Evolutionary conservation across 345 rosid genomes (phyloP), one percentile per base, ranked within the genome.

Genomic region (Salix dunnii): DNA sequence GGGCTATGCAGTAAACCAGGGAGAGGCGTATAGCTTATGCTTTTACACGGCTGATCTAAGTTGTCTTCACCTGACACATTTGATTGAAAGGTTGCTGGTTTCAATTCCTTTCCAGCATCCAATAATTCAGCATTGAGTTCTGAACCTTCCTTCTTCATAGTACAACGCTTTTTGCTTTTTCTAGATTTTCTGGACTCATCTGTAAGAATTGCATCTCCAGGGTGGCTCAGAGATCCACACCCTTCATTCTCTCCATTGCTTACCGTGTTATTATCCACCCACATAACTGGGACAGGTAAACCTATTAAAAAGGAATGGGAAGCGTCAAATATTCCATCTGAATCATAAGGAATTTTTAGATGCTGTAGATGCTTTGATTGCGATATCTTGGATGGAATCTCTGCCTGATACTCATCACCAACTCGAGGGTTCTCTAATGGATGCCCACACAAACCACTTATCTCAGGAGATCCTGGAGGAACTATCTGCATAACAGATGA

Each of bases 321-420:
- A 72, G 77, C 72, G 70, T 76, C 77, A 55, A 70, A 21, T n/a
- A 4, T 64, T 64, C 38, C 83, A 77, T 75, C 85, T 68, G 81
- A 80, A 77, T 84, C 81, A 70, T 70, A 38, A 84, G 92, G 87
- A 77, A 73, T 79, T 27, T 76, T 76, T 42, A 80, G 82, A 86
- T 76, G 87, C 65, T 18, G 72, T 53, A 75, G 79, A 63, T 79
- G 78, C 67, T 85, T 75, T 0, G 88, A 63, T 80, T 81, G 86
- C 63, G 91, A 82, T 78, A 88, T 78, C 88, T 88, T 78, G 25
- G 88, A 84, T 77, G 93, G 91, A 84, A 92, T 84, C 73, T 87
- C 86, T 21, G 71, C 89, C 75, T 90, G 97, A 80, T 82, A 92
- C 20, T 87, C 86, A 9, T 88, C 86, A 33, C 97, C 97, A 77